Evolutionary conservation across 169 alveolate genomes (phyloP).

Genomic region (Eimeria acervulina): DNA sequence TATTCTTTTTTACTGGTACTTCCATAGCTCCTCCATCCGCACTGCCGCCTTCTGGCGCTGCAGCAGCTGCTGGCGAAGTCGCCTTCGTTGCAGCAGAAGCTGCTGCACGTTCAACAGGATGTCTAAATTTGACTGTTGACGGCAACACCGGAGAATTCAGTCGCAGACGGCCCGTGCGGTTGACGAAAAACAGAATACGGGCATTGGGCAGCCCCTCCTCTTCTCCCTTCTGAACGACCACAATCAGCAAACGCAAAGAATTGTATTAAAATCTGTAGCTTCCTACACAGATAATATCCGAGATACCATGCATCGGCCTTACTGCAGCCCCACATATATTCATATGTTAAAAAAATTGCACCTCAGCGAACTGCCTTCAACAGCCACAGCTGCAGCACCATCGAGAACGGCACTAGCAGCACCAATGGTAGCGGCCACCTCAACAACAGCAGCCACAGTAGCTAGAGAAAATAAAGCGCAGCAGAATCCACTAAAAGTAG

Average conservation of each 20-base stretch:
- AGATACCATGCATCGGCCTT: background rate
- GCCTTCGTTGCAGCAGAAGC: conserved; percentile 28
- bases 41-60: background rate
- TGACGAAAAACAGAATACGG: conserved; percentile 78
- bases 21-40: conserved; percentile 25
- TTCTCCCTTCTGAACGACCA: conserved; percentile 66
- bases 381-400: background rate
- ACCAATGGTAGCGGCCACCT: background rate
- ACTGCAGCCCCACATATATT: background rate
- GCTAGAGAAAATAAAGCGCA: conserved; percentile 1
- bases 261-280: background rate
- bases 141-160: conserved; percentile 79
- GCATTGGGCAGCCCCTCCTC: conserved; percentile 77
- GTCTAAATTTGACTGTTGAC: conserved; percentile 59
- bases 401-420: background rate
- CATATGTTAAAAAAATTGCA: background rate
- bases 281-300: background rate
- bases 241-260: background rate
- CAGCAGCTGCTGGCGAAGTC: conserved; percentile 19
- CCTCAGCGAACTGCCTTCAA: background rate
- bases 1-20: conserved; percentile 70
- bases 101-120: conserved; percentile 77
- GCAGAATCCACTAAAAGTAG: background rate
- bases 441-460: background rate
- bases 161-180: conserved; percentile 81